A percentile compares a stretch with the other conserved stretches of the same genome.
phyloP scores from a whole-genome alignment of 192 early-diverging fungal species.

The Coemansia sp. region DNA sequence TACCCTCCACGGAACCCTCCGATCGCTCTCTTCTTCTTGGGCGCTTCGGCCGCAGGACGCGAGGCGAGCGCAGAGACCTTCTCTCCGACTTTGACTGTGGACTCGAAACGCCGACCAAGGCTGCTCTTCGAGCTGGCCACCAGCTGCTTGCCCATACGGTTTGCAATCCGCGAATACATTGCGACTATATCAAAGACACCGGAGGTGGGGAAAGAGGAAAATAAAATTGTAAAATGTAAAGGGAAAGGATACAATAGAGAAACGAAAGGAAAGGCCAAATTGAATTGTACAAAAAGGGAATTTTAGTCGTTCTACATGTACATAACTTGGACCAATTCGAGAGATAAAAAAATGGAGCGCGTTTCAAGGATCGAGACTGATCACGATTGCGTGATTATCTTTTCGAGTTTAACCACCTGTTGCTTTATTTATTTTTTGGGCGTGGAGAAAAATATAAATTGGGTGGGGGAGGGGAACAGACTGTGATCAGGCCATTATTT shows the following conservation, averaged over 20 bases:
- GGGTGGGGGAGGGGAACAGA: too few relatives aligned
- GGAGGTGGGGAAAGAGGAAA: background rate
- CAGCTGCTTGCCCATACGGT: conserved; percentile 23
- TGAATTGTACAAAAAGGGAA: too few relatives aligned
- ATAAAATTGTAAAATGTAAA: too few relatives aligned
- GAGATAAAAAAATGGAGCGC: background rate
- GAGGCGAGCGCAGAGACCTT: conserved; percentile 8
- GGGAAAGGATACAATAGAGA: background rate
- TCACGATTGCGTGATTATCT: too few relatives aligned
- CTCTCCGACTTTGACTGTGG: conserved; percentile 48
- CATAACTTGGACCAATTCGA: too few relatives aligned
- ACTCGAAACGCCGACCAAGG: conserved; percentile 41
- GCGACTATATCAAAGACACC: background rate
- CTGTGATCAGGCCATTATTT: too few relatives aligned
- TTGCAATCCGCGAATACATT: conserved; percentile 32
- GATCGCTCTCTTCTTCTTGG: conserved; percentile 57
- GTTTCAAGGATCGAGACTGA: background rate
- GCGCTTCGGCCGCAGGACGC: conserved; percentile 35
- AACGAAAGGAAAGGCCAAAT: background rate
- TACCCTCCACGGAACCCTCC: conserved; percentile 67
- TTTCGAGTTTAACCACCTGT: too few relatives aligned
- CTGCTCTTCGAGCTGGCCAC: conserved; percentile 6
- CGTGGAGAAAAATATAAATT: too few relatives aligned
- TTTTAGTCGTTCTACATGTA: too few relatives aligned
- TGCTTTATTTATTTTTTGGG: too few relatives aligned